These are phyloP conservation scores for Penicillium oxalicum DNA, from an alignment of 2,329 filamentous ascomycete species.

Conservation along the genomic window DNA sequence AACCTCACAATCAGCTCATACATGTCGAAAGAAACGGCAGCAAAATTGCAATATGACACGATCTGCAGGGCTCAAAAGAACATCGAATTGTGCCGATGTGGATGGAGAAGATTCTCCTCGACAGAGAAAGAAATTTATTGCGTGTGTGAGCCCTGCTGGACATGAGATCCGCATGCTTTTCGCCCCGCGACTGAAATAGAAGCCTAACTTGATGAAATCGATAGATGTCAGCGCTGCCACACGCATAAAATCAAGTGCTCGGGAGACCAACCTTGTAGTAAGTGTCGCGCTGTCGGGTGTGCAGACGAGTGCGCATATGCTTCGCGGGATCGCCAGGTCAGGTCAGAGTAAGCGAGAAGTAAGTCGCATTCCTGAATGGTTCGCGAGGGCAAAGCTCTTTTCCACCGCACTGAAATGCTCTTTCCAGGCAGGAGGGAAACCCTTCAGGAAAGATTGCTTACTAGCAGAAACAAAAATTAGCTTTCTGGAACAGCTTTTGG, in stretches of 20 bases:
- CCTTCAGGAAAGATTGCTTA: too few relatives aligned
- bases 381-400: too few relatives aligned
- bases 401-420: neutral
- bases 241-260: conserved; percentile 46
- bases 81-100: conserved; percentile 9
- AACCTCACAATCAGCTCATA: neutral
- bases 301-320: conserved; percentile 38
- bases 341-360: conserved; percentile 37
- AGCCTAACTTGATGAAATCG: neutral
- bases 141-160: conserved; percentile 18
- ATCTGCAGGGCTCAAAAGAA: conserved; percentile 12
- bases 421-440: neutral
- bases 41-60: conserved; percentile 11
- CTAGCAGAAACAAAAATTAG: conserved; percentile 1
- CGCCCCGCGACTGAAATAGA: too few relatives aligned
- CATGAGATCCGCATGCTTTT: too few relatives aligned
- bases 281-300: conserved; percentile 36
- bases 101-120: conserved; percentile 9
- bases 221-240: conserved; percentile 41
- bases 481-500: conserved; percentile 30
- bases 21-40: neutral
- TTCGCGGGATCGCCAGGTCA: conserved; percentile 41
- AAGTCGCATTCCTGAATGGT: neutral
- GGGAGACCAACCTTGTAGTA: conserved; percentile 39
- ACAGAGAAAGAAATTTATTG: conserved; percentile 28